phyloP scores from a whole-genome alignment of 805 yeast genomes.

The Maudiozyma turicensis region DNA sequence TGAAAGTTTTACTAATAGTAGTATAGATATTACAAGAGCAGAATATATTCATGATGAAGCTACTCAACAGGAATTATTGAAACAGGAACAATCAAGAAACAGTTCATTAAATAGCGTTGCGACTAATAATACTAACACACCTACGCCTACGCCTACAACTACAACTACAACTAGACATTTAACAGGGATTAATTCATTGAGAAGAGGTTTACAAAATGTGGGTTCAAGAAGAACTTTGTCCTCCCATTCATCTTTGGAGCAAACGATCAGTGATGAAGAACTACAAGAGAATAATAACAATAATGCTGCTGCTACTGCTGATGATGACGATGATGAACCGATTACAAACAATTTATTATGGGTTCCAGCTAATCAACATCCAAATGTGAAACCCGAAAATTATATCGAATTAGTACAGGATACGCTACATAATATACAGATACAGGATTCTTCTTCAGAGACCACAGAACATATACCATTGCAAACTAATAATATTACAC shows the following conservation, averaged over 20 bases:
- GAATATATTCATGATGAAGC: slow-evolving; percentile 20
- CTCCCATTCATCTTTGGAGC: neutral
- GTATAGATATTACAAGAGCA: slow-evolving; percentile 20
- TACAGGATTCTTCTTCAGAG: slow-evolving; percentile 5
- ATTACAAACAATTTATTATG: slow-evolving; percentile 51
- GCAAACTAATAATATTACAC: slow-evolving; percentile 5
- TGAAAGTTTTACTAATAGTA: slow-evolving; percentile 10
- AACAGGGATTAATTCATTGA: slow-evolving; percentile 18
- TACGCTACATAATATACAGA: slow-evolving; percentile 25
- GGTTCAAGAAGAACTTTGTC: neutral
- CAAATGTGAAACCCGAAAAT: slow-evolving; percentile 89
- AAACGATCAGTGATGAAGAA: neutral
- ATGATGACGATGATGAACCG: slow-evolving; percentile 3
- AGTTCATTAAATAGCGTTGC: neutral
- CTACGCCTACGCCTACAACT: neutral
- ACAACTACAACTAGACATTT: slow-evolving; percentile 8
- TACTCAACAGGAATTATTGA: neutral
- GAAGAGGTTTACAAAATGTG: slow-evolving; percentile 13
- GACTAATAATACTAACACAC: neutral
- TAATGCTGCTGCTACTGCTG: neutral
- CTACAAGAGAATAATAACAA: neutral
- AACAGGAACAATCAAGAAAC: neutral
- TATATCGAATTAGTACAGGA: slow-evolving; percentile 56
- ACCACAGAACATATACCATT: neutral
- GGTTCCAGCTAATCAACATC: slow-evolving; percentile 95